phyloP scores from a whole-genome alignment of 768 basidiomycete genomes.

The Cystobasidium tubakii region DNA sequence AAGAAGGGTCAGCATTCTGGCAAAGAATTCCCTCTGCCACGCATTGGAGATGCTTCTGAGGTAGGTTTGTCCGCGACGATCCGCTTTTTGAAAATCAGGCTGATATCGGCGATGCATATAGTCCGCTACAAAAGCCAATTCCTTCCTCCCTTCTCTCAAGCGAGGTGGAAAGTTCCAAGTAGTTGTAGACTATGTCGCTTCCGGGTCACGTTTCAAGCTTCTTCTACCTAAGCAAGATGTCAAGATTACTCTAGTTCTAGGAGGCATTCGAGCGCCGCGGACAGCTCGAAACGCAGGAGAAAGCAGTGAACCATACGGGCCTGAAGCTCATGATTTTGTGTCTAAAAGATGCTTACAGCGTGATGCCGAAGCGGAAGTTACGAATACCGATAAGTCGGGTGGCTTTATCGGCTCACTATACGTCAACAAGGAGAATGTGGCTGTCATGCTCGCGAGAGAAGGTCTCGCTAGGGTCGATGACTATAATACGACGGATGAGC shows the following conservation, averaged over 20 bases:
- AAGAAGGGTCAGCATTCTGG: constrained; percentile 81
- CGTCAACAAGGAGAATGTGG: constrained; percentile 80
- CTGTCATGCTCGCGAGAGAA: constrained; percentile 72
- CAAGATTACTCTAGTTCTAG: constrained; percentile 82
- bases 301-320: constrained; percentile 81
- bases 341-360: constrained; percentile 81
- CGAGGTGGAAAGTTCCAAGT: constrained; percentile 75
- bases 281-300: constrained; percentile 70
- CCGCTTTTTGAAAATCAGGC: no score
- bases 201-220: constrained; percentile 95
- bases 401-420: constrained; percentile 56
- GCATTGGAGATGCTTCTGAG: constrained; percentile 87
- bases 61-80: no score
- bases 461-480: constrained; percentile 81
- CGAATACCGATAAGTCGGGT: constrained; percentile 83
- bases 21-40: constrained; percentile 72
- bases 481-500: constrained; percentile 72
- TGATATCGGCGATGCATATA: constrained; percentile 46
- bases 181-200: constrained; percentile 84
- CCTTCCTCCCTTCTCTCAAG: constrained; percentile 87
- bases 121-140: constrained; percentile 67
- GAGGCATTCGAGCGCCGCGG: constrained; percentile 86
- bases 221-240: constrained; percentile 58
- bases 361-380: constrained; percentile 88
- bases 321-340: constrained; percentile 73